Conservation (phyloP, 441 rosid genomes). For the Cnidoscolus chayamansa region DNA sequence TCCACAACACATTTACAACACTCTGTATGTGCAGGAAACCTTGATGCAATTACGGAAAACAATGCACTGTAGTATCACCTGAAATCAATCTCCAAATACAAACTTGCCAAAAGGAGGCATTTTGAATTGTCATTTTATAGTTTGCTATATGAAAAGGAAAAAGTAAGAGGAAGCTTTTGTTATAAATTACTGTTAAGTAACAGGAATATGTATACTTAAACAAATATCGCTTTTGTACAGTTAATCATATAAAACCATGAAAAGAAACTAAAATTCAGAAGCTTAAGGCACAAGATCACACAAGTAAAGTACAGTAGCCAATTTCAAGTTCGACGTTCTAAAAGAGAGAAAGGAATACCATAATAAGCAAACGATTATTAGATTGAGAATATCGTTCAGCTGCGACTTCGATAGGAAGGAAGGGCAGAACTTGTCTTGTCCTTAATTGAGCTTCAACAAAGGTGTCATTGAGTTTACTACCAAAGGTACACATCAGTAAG, state of each 20-base stretch:
- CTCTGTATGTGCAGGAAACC: too few relatives aligned
- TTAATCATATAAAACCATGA: not conserved
- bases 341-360: constrained; percentile 39
- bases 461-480: constrained; percentile 79
- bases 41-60: not conserved
- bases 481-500: constrained; percentile 12
- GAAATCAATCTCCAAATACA: not conserved
- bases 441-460: constrained; percentile 75
- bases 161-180: not conserved
- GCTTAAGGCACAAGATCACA: not conserved
- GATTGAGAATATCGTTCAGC: constrained; percentile 42
- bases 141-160: not conserved
- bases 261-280: not conserved
- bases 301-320: not conserved
- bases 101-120: not conserved
- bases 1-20: not conserved
- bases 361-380: constrained; percentile 58
- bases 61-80: not conserved
- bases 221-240: not conserved
- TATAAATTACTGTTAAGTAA: not conserved
- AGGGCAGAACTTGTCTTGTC: constrained; percentile 61
- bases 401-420: constrained; percentile 55
- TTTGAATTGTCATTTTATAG: not conserved
- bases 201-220: not conserved
- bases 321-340: constrained; percentile 8